Evolutionary conservation across 208 protist species (phyloP).

Genomic region (Leishmania turanica): DNA sequence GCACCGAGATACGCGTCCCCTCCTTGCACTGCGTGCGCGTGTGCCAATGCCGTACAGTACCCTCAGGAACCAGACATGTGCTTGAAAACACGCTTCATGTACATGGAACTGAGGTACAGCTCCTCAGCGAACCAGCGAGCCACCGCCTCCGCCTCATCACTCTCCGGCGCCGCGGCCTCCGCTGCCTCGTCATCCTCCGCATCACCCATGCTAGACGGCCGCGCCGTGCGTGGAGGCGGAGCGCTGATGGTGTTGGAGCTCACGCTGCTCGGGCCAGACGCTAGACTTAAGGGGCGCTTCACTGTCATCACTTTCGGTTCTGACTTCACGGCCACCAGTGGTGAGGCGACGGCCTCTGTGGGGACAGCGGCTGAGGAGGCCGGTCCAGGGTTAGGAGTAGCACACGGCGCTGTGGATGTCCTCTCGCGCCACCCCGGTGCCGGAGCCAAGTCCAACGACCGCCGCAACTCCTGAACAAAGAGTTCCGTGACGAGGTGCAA

Average conservation of each 20-base stretch:
- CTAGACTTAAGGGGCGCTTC: conserved; percentile 12
- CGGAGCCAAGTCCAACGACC: conserved; percentile 9
- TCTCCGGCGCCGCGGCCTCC: neutral
- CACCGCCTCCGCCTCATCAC: conserved; percentile 1
- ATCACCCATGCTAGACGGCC: neutral
- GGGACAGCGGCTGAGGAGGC: neutral
- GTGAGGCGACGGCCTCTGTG: neutral
- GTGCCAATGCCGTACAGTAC: neutral
- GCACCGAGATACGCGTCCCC: neutral
- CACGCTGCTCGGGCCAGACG: neutral
- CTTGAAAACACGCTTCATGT: conserved; percentile 39
- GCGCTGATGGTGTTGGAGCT: conserved; percentile 6
- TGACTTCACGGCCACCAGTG: neutral
- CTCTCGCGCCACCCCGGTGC: conserved; percentile 3
- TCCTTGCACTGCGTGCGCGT: neutral
- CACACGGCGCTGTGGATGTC: neutral
- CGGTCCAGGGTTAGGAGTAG: neutral
- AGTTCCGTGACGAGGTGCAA: conserved; percentile 44
- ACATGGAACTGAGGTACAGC: conserved; percentile 35
- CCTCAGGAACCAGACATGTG: conserved; percentile 19
- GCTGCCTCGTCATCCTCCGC: conserved; percentile 15
- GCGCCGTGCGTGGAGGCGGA: neutral
- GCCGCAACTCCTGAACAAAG: conserved; percentile 38
- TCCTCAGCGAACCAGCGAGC: conserved; percentile 28
- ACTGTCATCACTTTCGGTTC: conserved; percentile 1